Evolutionary conservation across 179 eudicot genomes (phyloP).

Genomic region (Spergularia azorica): DNA sequence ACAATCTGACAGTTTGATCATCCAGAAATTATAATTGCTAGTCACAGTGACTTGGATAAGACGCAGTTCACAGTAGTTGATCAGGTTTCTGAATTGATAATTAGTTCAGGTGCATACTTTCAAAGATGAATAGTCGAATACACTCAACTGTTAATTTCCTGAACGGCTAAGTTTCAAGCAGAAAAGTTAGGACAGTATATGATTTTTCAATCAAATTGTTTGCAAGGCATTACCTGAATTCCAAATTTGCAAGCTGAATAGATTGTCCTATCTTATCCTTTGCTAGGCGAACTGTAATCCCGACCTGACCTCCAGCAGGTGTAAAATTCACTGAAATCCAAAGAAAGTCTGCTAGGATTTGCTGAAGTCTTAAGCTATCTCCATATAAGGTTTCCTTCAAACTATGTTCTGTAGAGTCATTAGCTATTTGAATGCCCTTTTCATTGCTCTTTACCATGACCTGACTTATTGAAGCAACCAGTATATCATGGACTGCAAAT

Average conservation of each 20-base stretch:
- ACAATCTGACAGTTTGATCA: not conserved
- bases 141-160: no score
- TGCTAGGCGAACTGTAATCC: slow-evolving; percentile 47
- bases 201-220: not conserved
- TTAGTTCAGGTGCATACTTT: no score
- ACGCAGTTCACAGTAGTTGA: no score
- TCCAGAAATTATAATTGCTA: not conserved
- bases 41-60: not conserved
- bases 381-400: slow-evolving; percentile 68
- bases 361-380: slow-evolving; percentile 87
- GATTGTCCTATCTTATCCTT: slow-evolving; percentile 68
- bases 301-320: slow-evolving; percentile 72
- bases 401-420: slow-evolving; percentile 43
- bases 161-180: no score
- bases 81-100: no score
- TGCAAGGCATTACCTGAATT: slow-evolving; percentile 68
- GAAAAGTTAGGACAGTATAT: not conserved
- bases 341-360: slow-evolving; percentile 83
- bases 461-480: slow-evolving; percentile 82
- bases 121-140: no score
- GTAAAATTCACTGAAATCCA: slow-evolving; percentile 63
- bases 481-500: slow-evolving; percentile 68
- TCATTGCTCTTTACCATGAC: slow-evolving; percentile 71
- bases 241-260: slow-evolving; percentile 74
- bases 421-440: slow-evolving; percentile 63